Percentiles rank a stretch among this genome's conserved stretches.
phyloP scores from a whole-genome alignment of 305 asterid genomes.

The Plantago lanceolata region DNA sequence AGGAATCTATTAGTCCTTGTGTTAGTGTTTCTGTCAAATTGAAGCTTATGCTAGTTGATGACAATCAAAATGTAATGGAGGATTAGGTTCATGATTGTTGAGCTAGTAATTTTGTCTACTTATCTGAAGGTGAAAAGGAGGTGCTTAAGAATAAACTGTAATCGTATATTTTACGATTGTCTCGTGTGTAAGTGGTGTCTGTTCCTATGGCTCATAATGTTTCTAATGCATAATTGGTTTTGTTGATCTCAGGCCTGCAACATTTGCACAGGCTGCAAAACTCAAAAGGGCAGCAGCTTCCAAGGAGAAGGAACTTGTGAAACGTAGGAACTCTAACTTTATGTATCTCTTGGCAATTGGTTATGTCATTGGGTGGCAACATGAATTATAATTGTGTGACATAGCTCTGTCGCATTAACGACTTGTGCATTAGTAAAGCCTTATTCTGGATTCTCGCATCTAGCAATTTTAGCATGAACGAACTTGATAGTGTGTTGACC shows the following conservation, averaged over 20 bases:
- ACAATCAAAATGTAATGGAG: neutral
- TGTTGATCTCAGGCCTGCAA: slow-evolving; percentile 72
- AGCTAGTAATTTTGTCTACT: neutral
- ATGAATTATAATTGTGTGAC: neutral
- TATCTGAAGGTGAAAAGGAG: too few relatives aligned
- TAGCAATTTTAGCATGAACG: too few relatives aligned
- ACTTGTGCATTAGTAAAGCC: too few relatives aligned
- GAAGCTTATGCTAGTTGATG: neutral
- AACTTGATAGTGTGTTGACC: too few relatives aligned
- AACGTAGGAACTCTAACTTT: slow-evolving; percentile 50
- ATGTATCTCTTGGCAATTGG: neutral
- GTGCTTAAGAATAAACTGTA: too few relatives aligned
- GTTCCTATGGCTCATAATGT: neutral
- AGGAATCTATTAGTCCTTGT: neutral
- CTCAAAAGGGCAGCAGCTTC: slow-evolving; percentile 75
- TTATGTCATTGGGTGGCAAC: slow-evolving; percentile 6
- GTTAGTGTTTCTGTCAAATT: neutral
- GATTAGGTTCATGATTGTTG: neutral
- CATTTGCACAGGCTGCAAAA: slow-evolving; percentile 97
- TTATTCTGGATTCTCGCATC: too few relatives aligned
- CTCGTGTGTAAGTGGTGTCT: too few relatives aligned
- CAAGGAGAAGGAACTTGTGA: slow-evolving; percentile 87
- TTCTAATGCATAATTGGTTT: slow-evolving; percentile 3
- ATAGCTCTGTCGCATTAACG: neutral
- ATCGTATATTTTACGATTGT: too few relatives aligned